Evolutionary conservation across 208 protist species (phyloP).

Genomic region (Trypanosoma boissoni): DNA sequence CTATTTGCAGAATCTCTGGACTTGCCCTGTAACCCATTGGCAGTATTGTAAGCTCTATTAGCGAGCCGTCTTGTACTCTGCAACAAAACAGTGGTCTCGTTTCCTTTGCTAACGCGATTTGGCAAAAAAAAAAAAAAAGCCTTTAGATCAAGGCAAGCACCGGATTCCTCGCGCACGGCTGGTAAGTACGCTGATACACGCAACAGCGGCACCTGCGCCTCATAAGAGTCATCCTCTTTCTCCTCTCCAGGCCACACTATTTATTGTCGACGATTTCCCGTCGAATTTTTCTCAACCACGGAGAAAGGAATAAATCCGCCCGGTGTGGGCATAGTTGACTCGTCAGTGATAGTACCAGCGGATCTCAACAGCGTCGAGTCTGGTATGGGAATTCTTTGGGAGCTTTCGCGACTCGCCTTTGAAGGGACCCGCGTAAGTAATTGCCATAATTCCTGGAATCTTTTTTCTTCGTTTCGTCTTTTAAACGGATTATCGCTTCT

Average conservation of each 20-base stretch:
- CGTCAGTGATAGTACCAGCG: neutral
- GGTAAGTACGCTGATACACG: too few relatives aligned
- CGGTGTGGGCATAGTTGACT: neutral
- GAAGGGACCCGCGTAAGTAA: neutral
- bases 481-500: neutral
- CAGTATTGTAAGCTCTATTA: conserved; percentile 21
- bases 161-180: too few relatives aligned
- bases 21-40: conserved; percentile 26
- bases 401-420: neutral
- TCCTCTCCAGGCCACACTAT: neutral
- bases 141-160: too few relatives aligned
- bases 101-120: too few relatives aligned
- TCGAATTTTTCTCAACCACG: neutral
- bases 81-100: neutral
- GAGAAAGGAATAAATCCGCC: neutral
- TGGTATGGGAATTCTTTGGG: neutral
- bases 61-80: neutral
- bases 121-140: too few relatives aligned
- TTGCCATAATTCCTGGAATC: neutral
- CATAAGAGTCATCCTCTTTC: neutral
- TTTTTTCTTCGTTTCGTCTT: neutral
- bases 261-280: neutral
- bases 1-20: conserved; percentile 25
- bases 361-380: neutral
- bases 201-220: too few relatives aligned